Percentiles rank a stretch among this genome's conserved stretches.
Evolutionary conservation across 2,329 filamentous ascomycete genomes (phyloP).

Genomic region (Diaporthe velutina): DNA sequence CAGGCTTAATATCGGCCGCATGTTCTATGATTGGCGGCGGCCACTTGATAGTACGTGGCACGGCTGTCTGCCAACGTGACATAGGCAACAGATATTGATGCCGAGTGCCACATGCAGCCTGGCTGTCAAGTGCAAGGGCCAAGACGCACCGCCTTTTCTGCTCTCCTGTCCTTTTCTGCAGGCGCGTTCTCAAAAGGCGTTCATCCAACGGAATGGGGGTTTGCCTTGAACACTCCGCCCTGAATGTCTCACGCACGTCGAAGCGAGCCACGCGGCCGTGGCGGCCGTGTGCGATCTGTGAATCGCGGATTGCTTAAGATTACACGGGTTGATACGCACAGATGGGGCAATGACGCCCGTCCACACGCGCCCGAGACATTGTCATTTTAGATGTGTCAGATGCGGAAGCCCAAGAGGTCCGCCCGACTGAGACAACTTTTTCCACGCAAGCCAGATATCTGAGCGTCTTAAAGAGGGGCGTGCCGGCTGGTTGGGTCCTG

Average conservation of each 20-base stretch:
- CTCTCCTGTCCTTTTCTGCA: neutral
- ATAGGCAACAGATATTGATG: neutral
- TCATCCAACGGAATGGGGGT: neutral
- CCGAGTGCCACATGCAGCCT: slow-evolving; percentile 10
- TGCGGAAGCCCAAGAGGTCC: neutral
- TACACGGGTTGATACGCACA: slow-evolving; percentile 1
- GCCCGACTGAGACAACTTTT: neutral
- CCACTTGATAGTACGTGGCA: neutral
- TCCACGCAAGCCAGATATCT: neutral
- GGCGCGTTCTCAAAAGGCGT: neutral
- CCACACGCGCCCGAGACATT: slow-evolving; percentile 12
- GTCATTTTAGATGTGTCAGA: slow-evolving; percentile 12
- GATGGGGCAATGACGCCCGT: slow-evolving; percentile 10
- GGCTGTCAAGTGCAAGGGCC: neutral
- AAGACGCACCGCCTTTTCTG: neutral
- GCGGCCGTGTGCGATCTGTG: neutral
- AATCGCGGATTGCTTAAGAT: neutral
- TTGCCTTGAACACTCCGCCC: neutral
- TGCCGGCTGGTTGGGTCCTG: slow-evolving; percentile 2
- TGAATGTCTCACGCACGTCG: slow-evolving; percentile 19
- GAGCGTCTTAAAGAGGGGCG: neutral
- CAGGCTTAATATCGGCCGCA: neutral
- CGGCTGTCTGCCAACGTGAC: neutral
- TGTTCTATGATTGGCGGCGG: neutral
- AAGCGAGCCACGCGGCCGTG: neutral